Evolutionary conservation across 768 basidiomycete genomes (phyloP), one percentile per base, ranked within the genome.

Genomic region (Hygrophorus russula): DNA sequence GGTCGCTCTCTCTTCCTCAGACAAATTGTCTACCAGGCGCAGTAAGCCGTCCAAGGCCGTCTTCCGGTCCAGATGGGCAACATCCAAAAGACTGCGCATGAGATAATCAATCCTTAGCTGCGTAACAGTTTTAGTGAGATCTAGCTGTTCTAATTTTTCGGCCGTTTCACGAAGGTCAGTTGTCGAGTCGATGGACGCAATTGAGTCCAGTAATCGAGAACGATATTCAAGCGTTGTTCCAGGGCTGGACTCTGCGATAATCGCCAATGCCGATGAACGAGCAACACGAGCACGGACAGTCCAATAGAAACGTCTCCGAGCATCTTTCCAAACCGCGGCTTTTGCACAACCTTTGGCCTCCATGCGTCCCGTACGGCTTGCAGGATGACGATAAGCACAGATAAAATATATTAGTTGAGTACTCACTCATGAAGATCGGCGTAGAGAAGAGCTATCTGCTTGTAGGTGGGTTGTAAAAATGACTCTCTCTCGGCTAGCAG

Each of bases 291-390:
- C 82, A 35, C 93, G 83, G 24, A 89, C 72, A 34, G 86, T 78
- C 92, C 91, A 96, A 66, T 94, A 94, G 74, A 97, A 93, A 56
- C 80, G 73, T 48, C 91, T 76, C 46, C 90, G 81, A 44, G 92
- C 79, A 41, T 86, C 73, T 62, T 86, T 89, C 93, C 93, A 97
- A 36, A 80, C 74, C 20, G 78, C 70, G 14, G 88, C 71, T 48
- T 82, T 83, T 6, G 93, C 93, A 51, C 93, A 93, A 13, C 89
- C 91, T 66, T 97, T 97, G 19, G 93, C 93, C 64, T 96, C 89
- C 92, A 96, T 94, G 37, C 93, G 89, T 38, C 92, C 92, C 36
- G 78, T 74, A 38, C 93, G 89, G 63, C 92, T 94, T 46, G 44
- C 34, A n/a, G 48, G 32, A 31, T 44, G 14, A 42, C 46, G 35